Evolutionary conservation across 2,329 filamentous ascomycete genomes (phyloP).

Genomic region (Fusarium brachygibbosum): DNA sequence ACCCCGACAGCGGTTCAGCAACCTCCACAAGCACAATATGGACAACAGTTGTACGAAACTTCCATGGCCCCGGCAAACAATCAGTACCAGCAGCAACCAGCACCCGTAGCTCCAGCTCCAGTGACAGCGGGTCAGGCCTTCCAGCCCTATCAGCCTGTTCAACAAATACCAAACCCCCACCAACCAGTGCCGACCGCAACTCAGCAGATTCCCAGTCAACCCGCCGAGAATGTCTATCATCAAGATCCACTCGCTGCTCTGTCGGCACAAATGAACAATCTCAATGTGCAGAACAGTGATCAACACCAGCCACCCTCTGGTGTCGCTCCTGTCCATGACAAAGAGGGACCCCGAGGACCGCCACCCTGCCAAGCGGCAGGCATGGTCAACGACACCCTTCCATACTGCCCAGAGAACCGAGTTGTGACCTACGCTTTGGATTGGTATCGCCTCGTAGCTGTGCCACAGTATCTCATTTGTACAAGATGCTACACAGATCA

Average conservation of each 20-base stretch:
- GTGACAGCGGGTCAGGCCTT: neutral
- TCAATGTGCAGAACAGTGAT: slow-evolving; percentile 16
- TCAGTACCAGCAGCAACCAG: neutral
- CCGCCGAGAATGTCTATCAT: neutral
- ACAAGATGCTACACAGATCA: slow-evolving; percentile 58
- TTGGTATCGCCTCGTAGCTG: slow-evolving; percentile 51
- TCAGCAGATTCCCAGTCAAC: neutral
- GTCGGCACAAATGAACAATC: slow-evolving; percentile 36
- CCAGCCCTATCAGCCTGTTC: neutral
- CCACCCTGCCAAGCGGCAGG: slow-evolving; percentile 43
- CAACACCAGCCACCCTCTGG: neutral
- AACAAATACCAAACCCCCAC: neutral
- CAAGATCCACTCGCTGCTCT: slow-evolving; percentile 25
- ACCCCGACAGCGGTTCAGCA: neutral
- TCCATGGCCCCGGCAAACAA: neutral
- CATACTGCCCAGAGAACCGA: slow-evolving; percentile 50
- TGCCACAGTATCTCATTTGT: slow-evolving; percentile 55
- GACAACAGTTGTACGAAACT: neutral
- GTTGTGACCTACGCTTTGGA: slow-evolving; percentile 48
- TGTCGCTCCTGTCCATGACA: fast-evolving
- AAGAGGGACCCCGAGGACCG: slow-evolving; percentile 22
- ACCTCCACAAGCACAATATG: neutral
- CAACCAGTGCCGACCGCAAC: fast-evolving
- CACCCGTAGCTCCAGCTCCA: fast-evolving
- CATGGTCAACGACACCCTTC: slow-evolving; percentile 40